Evolutionary conservation across 495 filamentous ascomycete species (phyloP).

Genomic region (Pseudevernia furfuracea): DNA sequence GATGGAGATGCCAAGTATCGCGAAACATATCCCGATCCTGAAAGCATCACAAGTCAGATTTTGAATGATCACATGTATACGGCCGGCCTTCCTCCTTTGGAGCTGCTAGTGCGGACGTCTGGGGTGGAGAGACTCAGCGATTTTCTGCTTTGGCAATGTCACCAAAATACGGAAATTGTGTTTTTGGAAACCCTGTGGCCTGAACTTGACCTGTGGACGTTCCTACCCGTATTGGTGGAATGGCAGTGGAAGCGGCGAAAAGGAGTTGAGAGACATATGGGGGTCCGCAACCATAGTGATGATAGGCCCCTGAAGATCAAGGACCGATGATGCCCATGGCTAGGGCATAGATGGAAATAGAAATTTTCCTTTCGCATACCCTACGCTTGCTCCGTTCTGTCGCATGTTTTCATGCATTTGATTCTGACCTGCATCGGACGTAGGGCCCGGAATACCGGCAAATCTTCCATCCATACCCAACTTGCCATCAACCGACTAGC

Average conservation of each 20-base stretch:
- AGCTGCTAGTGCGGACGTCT: constrained; percentile 82
- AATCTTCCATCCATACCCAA: no score
- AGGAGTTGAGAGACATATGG: constrained; percentile 30
- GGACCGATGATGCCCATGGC: not conserved
- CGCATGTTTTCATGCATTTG: not conserved
- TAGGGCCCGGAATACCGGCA: no score
- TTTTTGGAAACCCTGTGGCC: constrained; percentile 94
- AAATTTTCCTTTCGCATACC: not conserved
- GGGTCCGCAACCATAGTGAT: not conserved
- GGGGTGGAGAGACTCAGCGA: constrained; percentile 88
- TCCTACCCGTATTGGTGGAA: constrained; percentile 81
- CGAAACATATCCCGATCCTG: constrained; percentile 53
- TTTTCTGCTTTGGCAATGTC: constrained; percentile 98
- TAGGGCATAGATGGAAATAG: not conserved
- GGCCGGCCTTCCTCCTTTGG: constrained; percentile 72
- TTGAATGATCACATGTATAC: constrained; percentile 79
- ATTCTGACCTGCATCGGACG: not conserved
- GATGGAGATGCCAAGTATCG: constrained; percentile 21
- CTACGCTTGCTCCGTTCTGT: not conserved
- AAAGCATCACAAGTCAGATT: constrained; percentile 75
- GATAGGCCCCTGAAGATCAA: not conserved
- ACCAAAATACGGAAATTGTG: constrained; percentile 82
- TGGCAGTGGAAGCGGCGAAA: constrained; percentile 76
- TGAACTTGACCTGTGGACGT: constrained; percentile 91
- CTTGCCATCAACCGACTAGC: no score